Base-by-base conservation (phyloP, 2,329 filamentous ascomycete genomes). In the Emergomyces pasteurianus region DNA sequence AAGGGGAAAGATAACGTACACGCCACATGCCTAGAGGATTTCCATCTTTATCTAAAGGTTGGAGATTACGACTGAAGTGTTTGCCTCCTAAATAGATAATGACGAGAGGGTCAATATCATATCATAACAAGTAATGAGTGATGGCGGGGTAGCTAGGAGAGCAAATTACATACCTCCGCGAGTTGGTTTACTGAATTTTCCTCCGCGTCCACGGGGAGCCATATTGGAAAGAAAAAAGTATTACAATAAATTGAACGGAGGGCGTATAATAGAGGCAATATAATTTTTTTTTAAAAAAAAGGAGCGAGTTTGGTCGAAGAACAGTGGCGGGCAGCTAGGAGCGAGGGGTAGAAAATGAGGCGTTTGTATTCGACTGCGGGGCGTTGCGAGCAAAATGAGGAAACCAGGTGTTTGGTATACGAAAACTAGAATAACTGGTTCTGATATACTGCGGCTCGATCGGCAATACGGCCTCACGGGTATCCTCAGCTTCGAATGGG, bases 161-260 rank as follows among this genome's bases (percentile, higher is more conserved):
- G 3, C 7, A n/a, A 56, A 23, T 52, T 63, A 66, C 82, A 68
- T 78, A 92, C 92, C 92, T 82, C 92, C 92, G 77, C 92, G 84
- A 68, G 90, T 91, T 67, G 88, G 90, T 80, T 96, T 97, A 79
- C 86, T 89, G 76, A 92, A 96, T 79, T 97, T 97, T 77, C 92
- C 90, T 70, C 88, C 91, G 72, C 92, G 88, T 68, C 90, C 91
- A 73, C 90, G 74, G 62, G 75, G 75, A 47, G 76, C 69, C 75
- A 78, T 78, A 34, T 47, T 70, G 62, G 36, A 14, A n/a, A n/a
- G n/a, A n/a, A n/a, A n/a, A n/a, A n/a, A 49, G 10, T 42, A 7
- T n/a, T 23, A 38, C 12, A 49, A 28, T 28, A 59, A 61, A 43
- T 8, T 14, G 40, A 62, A 67, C 61, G 61, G 58, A 26, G 50